Conservation (phyloP, 2,329 filamentous ascomycete species). For the Alternaria viburni region DNA sequence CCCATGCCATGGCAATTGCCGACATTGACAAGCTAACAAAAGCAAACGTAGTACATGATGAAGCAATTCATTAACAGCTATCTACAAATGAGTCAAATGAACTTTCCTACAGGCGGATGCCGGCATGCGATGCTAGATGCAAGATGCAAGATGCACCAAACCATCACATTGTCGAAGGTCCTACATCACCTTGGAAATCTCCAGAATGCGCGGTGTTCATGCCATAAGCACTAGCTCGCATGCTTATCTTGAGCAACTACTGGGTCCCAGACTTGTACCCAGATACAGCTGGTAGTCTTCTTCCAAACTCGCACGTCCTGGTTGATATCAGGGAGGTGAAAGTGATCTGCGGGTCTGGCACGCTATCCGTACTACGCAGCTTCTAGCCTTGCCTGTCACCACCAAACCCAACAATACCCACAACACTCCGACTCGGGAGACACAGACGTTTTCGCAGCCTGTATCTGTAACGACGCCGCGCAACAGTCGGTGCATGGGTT, state of each 20-base stretch:
- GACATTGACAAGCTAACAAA: neutral
- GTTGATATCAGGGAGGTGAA: constrained; percentile 8
- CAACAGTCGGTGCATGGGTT: constrained; percentile 25
- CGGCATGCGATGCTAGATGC: neutral
- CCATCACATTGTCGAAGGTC: neutral
- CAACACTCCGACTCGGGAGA: constrained; percentile 6
- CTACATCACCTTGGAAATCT: neutral
- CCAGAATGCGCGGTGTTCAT: neutral
- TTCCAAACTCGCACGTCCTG: neutral
- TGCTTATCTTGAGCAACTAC: neutral
- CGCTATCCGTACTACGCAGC: constrained; percentile 16
- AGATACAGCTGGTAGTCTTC: neutral
- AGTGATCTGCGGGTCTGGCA: constrained; percentile 7
- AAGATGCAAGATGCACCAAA: neutral
- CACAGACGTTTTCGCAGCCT: constrained; percentile 2
- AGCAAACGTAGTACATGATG: neutral
- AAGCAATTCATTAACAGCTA: neutral
- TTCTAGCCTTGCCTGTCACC: constrained; percentile 15
- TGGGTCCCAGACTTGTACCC: neutral
- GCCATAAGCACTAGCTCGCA: neutral
- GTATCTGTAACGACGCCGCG: constrained; percentile 25
- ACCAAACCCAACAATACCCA: constrained; percentile 15
- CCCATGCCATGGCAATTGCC: neutral
- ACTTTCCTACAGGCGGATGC: neutral
- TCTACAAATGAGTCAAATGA: neutral